A percentile compares a stretch with the other conserved stretches of the same genome.
Evolutionary conservation across 2,329 filamentous ascomycete genomes (phyloP).

Genomic region (Cyanodermella asteris): DNA sequence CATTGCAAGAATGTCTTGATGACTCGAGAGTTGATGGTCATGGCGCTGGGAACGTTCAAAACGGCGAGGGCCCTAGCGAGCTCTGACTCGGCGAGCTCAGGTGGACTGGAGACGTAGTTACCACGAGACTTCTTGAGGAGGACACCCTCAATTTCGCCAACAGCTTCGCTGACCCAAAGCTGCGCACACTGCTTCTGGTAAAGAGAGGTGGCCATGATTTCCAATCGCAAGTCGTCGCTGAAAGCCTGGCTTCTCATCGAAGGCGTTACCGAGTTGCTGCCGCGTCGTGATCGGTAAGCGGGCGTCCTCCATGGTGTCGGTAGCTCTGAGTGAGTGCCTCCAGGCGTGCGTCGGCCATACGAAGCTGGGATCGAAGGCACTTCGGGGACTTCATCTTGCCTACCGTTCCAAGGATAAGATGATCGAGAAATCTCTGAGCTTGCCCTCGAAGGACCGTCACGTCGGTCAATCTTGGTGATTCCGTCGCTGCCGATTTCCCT

Average conservation of each 20-base stretch:
- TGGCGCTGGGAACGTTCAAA: conserved; percentile 57
- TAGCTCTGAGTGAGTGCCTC: too few relatives aligned
- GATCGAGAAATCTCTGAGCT: too few relatives aligned
- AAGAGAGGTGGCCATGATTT: conserved; percentile 66
- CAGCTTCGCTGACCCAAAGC: conserved; percentile 51
- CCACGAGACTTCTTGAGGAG: conserved; percentile 45
- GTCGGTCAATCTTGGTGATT: too few relatives aligned
- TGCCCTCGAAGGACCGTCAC: too few relatives aligned
- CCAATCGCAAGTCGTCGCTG: conserved; percentile 53
- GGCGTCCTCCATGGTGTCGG: too few relatives aligned
- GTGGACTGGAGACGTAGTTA: conserved; percentile 52
- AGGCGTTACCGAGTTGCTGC: too few relatives aligned
- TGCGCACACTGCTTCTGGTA: conserved; percentile 59
- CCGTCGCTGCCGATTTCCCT: too few relatives aligned
- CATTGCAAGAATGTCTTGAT: conserved; percentile 58
- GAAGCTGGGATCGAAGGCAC: too few relatives aligned
- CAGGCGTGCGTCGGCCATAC: too few relatives aligned
- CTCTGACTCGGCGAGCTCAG: conserved; percentile 36
- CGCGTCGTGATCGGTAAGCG: too few relatives aligned
- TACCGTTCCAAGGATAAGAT: too few relatives aligned
- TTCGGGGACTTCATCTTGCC: too few relatives aligned
- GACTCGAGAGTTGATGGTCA: conserved; percentile 61
- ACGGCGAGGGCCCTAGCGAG: conserved; percentile 43
- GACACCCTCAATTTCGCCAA: conserved; percentile 48
- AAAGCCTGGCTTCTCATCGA: conserved; percentile 34